These are phyloP conservation scores for Symbiodinium natans DNA, from an alignment of 73 alveolate genomes.

Conservation along the genomic window DNA sequence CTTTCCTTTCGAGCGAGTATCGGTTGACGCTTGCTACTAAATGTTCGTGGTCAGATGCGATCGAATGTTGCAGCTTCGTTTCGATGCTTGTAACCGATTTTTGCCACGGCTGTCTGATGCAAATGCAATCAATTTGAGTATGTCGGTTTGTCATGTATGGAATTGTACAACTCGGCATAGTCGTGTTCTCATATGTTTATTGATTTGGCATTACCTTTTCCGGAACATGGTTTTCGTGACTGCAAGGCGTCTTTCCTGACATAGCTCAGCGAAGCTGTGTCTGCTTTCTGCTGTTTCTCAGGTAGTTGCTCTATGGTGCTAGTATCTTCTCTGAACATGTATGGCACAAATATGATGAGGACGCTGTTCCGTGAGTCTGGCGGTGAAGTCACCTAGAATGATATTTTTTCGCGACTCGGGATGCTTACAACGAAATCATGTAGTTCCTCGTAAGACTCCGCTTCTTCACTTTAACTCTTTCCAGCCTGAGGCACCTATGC, in stretches of 20 bases:
- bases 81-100: background rate
- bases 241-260: background rate
- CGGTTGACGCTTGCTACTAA: background rate
- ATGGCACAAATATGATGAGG: background rate
- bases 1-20: background rate
- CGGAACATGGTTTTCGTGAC: background rate
- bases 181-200: background rate
- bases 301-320: background rate
- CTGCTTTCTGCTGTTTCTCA: background rate
- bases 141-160: background rate
- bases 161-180: background rate
- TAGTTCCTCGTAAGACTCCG: background rate
- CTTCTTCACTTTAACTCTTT: background rate
- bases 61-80: background rate
- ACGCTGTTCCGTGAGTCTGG: background rate
- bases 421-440: background rate
- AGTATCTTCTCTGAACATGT: background rate
- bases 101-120: background rate
- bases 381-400: background rate
- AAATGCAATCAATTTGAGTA: background rate
- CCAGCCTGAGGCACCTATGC: background rate
- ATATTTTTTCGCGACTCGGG: background rate
- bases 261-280: background rate
- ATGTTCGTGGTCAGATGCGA: background rate
- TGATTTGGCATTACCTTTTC: background rate